Base-by-base conservation (phyloP, 148 eudicot species). In the Nepenthes gracilis region DNA sequence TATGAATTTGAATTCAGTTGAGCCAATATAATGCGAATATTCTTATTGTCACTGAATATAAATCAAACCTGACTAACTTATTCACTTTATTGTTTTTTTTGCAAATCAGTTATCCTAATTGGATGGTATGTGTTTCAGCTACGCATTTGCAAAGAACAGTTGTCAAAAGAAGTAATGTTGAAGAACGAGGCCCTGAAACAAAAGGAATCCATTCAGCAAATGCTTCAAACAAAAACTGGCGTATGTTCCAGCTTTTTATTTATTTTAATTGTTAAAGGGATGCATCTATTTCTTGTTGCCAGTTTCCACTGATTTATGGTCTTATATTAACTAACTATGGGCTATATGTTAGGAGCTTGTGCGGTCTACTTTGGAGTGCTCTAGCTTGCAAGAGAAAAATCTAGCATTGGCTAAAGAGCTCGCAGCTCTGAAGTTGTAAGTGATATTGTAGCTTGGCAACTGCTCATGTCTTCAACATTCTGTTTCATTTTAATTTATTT, bases 341-440 rank as follows among this genome's bases (percentile, higher is more conserved):
- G 6, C 57, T 48, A 8, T 68, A 47, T 50, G 58, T 59, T 64
- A 93, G 98, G 96, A 88, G 64, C 83, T 88, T 40, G 80, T 76
- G 57, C 79, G 45, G 71, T 75, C 87, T 45, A 78, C 72, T 58
- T 6, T 60, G 60, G 91, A 84, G 43, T 75, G 84, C 70, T 70
- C 66, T 52, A 81, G 59, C 63, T 68, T 86, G 75, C 81, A 82
- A 66, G 91, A 84, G 62, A 79, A 68, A 65, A 88, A 74, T 70
- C 71, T 81, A 80, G 95, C 87, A 13, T 72, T 93, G 72, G 85
- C 93, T 47, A 86, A 84, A 81, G 98, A 93, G 74, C 82, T 86
- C 54, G 98, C 98, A 14, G 83, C 90, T 57, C 48, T 86, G 15
- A 93, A 86, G 71, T 67, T 90, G 97, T 90, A 47, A 58, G 87